phyloP scores from a whole-genome alignment of 164 flowering plant genomes.

The Nelumbo lutea region DNA sequence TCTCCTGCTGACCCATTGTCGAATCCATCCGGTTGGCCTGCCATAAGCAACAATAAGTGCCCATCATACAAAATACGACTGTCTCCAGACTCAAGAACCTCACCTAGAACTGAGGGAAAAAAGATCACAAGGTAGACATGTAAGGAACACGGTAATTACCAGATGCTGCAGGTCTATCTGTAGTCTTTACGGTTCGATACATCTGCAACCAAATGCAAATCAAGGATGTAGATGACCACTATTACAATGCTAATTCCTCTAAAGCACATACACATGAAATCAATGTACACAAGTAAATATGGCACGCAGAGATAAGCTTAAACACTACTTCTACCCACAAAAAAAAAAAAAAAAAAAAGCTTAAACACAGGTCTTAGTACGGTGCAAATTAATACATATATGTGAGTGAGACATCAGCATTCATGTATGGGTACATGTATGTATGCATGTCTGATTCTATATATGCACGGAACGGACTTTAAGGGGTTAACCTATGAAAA shows the following conservation, averaged over 20 bases:
- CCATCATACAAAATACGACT: not conserved
- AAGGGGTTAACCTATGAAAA: too few relatives aligned
- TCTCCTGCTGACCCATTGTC: constrained; percentile 88
- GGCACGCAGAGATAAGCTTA: too few relatives aligned
- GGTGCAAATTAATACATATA: not conserved
- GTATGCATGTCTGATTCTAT: not conserved
- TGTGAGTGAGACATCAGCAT: not conserved
- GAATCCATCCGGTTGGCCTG: constrained; percentile 57
- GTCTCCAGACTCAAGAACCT: not conserved
- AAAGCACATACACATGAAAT: not conserved
- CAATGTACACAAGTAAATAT: too few relatives aligned
- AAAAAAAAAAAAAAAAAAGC: not conserved
- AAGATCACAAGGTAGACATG: not conserved
- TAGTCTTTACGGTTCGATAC: constrained; percentile 96
- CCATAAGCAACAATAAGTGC: not conserved
- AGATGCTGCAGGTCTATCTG: constrained; percentile 83
- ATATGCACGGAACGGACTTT: too few relatives aligned
- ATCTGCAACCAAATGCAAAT: constrained; percentile 46
- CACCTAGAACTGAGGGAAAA: not conserved
- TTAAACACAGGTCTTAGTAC: not conserved
- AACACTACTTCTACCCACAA: too few relatives aligned
- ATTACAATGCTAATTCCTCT: not conserved
- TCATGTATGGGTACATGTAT: not conserved
- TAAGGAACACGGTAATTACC: constrained; percentile 31
- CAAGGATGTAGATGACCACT: not conserved